phyloP scores from a whole-genome alignment of 2,329 filamentous ascomycete species.

The Rutstroemia sp. region DNA sequence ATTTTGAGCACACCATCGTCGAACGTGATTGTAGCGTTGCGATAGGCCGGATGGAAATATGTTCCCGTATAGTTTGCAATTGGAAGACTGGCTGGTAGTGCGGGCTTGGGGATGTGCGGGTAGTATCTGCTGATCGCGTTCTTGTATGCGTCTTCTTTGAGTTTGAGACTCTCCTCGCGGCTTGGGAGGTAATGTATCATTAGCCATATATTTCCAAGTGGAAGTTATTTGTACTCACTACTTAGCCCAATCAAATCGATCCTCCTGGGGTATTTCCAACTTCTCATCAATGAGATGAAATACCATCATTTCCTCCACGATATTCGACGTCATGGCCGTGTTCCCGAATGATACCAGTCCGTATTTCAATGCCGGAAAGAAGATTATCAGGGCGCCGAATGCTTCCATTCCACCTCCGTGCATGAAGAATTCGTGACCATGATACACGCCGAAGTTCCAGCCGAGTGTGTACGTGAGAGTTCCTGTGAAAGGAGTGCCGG shows the following conservation, averaged over 20 bases:
- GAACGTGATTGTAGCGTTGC: conserved; percentile 20
- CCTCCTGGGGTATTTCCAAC: conserved; percentile 29
- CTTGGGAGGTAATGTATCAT: background rate
- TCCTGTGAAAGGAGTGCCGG: conserved; percentile 23
- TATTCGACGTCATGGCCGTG: conserved; percentile 35
- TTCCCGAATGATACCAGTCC: conserved; percentile 39
- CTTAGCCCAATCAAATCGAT: conserved; percentile 33
- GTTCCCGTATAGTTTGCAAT: conserved; percentile 34
- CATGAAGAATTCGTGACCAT: conserved; percentile 35
- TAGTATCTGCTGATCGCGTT: conserved; percentile 33
- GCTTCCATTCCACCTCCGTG: conserved; percentile 40
- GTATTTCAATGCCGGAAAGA: conserved; percentile 38
- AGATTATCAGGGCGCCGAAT: conserved; percentile 37
- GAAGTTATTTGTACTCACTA: conserved; percentile 23
- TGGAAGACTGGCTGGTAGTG: conserved; percentile 31
- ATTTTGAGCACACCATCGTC: background rate
- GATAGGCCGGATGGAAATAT: conserved; percentile 39
- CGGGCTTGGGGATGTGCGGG: conserved; percentile 31
- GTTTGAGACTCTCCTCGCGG: background rate
- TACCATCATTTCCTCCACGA: conserved; percentile 28
- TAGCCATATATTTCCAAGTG: background rate
- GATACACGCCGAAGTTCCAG: conserved; percentile 34
- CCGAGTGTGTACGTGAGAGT: conserved; percentile 36
- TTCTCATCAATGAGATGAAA: conserved; percentile 37
- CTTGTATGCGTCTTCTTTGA: conserved; percentile 18